Conservation (phyloP, 305 asterid species). For the Solanum hybrid region DNA sequence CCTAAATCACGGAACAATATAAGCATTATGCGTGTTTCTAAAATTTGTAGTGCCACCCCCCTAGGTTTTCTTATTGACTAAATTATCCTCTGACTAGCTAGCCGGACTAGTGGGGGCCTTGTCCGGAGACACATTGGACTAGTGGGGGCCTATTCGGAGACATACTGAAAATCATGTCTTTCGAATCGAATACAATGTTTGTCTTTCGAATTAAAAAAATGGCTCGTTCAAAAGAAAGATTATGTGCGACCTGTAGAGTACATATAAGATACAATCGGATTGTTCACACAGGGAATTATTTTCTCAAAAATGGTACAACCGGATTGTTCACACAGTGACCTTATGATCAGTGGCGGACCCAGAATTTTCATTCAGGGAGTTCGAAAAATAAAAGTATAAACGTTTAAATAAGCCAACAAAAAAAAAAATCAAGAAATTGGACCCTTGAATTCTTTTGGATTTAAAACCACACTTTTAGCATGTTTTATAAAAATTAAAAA, state of each 20-base stretch:
- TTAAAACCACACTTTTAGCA: no score
- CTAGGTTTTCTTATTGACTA: not conserved
- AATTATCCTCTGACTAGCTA: not conserved
- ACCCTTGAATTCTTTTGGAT: no score
- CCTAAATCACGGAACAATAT: not conserved
- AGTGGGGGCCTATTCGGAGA: not conserved
- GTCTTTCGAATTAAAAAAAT: no score
- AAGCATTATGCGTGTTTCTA: not conserved
- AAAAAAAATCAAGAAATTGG: no score
- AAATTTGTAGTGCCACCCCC: not conserved
- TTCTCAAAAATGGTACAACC: no score
- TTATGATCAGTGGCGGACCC: no score
- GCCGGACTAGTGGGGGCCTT: not conserved
- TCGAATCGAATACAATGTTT: fast-evolving
- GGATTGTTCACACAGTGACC: no score
- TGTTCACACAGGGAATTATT: not conserved
- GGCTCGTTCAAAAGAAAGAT: not conserved
- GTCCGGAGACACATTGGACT: not conserved
- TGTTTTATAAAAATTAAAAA: no score
- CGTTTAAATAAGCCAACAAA: no score
- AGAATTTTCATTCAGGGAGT: no score
- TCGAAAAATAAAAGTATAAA: no score
- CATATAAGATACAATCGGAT: fast-evolving
- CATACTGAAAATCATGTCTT: no score
- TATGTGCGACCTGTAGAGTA: not conserved